Base-by-base conservation (phyloP, 73 alveolate genomes). In the Symbiodinium natans region DNA sequence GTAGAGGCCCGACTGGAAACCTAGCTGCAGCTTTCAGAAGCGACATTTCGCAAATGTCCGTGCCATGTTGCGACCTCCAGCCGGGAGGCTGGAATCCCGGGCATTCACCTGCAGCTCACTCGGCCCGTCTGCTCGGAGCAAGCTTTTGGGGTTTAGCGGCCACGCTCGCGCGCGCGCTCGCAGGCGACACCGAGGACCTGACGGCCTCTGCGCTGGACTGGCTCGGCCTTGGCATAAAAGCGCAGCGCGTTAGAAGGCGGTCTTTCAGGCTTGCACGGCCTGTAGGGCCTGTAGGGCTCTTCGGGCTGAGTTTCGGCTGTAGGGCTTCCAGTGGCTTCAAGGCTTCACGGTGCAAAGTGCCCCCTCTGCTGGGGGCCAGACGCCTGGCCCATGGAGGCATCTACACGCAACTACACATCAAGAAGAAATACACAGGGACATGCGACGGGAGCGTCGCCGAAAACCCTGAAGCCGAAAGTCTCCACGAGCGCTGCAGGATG, bases 1-100 rank as follows among this genome's bases (percentile, higher is more conserved):
- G 95, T 89, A 71, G 95, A 68, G 48, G 74, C 95, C 95, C 39
- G 39, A 63, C 43, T 36, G 31, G 48, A 52, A 63, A 29, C 95
- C 41, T n/a, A 42, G 9, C 71, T 52, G 23, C 71, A 15, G n/a
- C 17, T 27, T 27, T 52, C 31, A 52, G n/a, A 52, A n/a, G 71
- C 17, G 71, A 6, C n/a, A 6, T 29, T 2, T 23, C 17, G 71
- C 17, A 52, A 23, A 29, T 1, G 71, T 29, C 3, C 17, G 71
- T 21, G n/a, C 17, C 17, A 52, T 23, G 71, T 21, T 21, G n/a
- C 9, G n/a, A 52, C 71, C 71, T 52, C 71, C 71, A 21, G 71
- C n/a, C 23, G 15, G 71, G 71, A 52, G 71, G 71, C 71, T 52
- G 71, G 71, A 21, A 23, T 52, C 71, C n/a, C 71, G 71, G 71